These are phyloP conservation scores for Zymoseptoria pseudotritici DNA, from an alignment of 2,329 filamentous ascomycete species.

Conservation along the genomic window DNA sequence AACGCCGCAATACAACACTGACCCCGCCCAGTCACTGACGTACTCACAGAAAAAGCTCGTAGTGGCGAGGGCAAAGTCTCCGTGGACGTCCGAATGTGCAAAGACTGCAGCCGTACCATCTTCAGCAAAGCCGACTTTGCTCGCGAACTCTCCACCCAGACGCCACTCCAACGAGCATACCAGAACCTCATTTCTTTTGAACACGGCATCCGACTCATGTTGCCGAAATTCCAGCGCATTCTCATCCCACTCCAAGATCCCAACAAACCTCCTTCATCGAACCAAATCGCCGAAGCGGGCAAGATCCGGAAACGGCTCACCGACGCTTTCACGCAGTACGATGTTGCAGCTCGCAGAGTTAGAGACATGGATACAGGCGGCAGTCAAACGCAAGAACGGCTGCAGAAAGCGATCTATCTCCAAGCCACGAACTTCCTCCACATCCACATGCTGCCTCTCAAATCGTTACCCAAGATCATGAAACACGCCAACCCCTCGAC, in stretches of 20 bases:
- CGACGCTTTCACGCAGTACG: constrained; percentile 84
- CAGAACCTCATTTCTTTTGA: constrained; percentile 82
- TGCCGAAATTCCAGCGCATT: constrained; percentile 77
- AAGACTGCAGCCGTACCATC: constrained; percentile 68
- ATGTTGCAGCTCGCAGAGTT: constrained; percentile 70
- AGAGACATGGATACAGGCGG: constrained; percentile 64
- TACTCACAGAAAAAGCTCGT: constrained; percentile 30
- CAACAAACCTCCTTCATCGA: constrained; percentile 54
- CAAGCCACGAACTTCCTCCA: constrained; percentile 79
- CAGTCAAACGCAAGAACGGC: constrained; percentile 61
- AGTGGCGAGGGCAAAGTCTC: constrained; percentile 49
- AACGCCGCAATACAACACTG: constrained; percentile 26
- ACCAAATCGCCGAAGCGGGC: constrained; percentile 74
- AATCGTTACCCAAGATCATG: constrained; percentile 40
- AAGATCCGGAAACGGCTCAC: constrained; percentile 85
- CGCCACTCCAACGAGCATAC: constrained; percentile 71
- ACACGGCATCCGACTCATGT: constrained; percentile 69
- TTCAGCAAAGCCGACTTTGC: constrained; percentile 73
- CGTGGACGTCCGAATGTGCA: constrained; percentile 84
- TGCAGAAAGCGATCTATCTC: constrained; percentile 76
- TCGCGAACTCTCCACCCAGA: constrained; percentile 58
- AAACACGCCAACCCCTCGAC: constrained; percentile 39
- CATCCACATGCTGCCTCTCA: constrained; percentile 83
- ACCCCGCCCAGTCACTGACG: constrained; percentile 26
- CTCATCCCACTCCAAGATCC: constrained; percentile 67